Percentiles rank a stretch among this genome's conserved stretches.
phyloP scores from a whole-genome alignment of 2,329 filamentous ascomycete genomes.

The Clonostachys byssicola region DNA sequence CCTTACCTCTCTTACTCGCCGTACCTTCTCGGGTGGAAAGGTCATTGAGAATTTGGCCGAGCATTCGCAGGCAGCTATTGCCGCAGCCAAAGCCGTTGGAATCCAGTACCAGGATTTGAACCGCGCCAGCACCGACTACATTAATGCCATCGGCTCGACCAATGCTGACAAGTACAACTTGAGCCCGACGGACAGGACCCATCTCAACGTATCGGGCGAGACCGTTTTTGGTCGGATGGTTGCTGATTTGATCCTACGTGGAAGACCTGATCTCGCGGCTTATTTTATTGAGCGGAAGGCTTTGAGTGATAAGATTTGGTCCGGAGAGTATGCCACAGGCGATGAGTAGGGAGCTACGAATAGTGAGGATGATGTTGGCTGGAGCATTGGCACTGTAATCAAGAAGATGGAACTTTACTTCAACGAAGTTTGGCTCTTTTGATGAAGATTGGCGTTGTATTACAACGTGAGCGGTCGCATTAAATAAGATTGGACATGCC shows the following conservation, averaged over 20 bases:
- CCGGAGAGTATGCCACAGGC: no score
- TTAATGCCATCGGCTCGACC: slow-evolving; percentile 44
- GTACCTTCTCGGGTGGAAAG: slow-evolving; percentile 23
- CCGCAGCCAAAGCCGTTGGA: slow-evolving; percentile 32
- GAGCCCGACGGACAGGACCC: slow-evolving; percentile 42
- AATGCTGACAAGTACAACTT: slow-evolving; percentile 43
- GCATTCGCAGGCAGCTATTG: slow-evolving; percentile 37
- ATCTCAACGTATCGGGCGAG: slow-evolving; percentile 48
- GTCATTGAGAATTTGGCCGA: slow-evolving; percentile 42
- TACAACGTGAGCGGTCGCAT: no score
- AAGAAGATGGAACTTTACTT: no score
- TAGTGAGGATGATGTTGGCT: no score
- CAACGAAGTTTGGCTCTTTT: no score
- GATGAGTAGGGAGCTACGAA: no score
- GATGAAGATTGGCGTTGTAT: no score
- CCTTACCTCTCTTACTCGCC: slow-evolving; percentile 50
- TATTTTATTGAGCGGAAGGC: slow-evolving; percentile 21
- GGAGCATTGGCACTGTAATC: no score
- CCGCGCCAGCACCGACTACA: slow-evolving; percentile 40
- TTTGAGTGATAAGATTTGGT: slow-evolving; percentile 20
- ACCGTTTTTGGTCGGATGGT: slow-evolving; percentile 55
- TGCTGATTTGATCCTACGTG: slow-evolving; percentile 39
- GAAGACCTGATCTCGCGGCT: slow-evolving; percentile 9
- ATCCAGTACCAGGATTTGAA: slow-evolving; percentile 45
- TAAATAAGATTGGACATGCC: no score